Evolutionary conservation across 768 basidiomycete genomes (phyloP), one percentile per base, ranked within the genome.

Genomic region (Hericium erinaceus): DNA sequence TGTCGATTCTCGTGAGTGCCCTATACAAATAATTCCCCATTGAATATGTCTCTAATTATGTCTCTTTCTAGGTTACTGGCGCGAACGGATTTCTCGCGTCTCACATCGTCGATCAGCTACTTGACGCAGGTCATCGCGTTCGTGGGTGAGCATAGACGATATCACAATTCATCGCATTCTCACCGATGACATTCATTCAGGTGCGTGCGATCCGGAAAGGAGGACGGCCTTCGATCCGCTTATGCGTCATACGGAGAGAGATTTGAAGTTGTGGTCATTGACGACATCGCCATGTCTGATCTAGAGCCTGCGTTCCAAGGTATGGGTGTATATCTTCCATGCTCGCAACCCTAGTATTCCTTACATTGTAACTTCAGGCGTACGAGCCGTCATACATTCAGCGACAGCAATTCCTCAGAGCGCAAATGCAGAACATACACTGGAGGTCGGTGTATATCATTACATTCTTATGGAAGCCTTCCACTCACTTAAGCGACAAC

Each of bases 121-220:
- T 80, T 20, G 64, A 74, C n/a, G 65, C 68, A 18, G 81, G 82
- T 2, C 79, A 77, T 61, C 70, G 68, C 9, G 81, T 84, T 41
- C 69, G 76, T 61, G 82, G 77, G 75, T 69, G 39, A 18, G 62
- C 28, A 18, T 22, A 10, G 33, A 46, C 44, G 4, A 18, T 18
- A n/a, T 46, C 16, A 46, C 44, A n/a, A 15, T 46, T 20, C 44
- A 20, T 46, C 16, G 20, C 2, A 37, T n/a, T 12, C 2, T 37
- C 2, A 44, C 48, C 6, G 9, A 40, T n/a, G 26, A 38, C 26
- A 2, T 12, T 11, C 12, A 6, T 5, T 20, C 48, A 67, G 66
- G 1, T 51, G 64, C 0, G 66, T 61, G 3, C 67, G 67, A 4
- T 56, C 62, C 9, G 46, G 57, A 10, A 66, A 66, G 24, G 44